These are phyloP conservation scores for Vigna hirtella DNA, from an alignment of 306 rosid species.

Conservation along the genomic window DNA sequence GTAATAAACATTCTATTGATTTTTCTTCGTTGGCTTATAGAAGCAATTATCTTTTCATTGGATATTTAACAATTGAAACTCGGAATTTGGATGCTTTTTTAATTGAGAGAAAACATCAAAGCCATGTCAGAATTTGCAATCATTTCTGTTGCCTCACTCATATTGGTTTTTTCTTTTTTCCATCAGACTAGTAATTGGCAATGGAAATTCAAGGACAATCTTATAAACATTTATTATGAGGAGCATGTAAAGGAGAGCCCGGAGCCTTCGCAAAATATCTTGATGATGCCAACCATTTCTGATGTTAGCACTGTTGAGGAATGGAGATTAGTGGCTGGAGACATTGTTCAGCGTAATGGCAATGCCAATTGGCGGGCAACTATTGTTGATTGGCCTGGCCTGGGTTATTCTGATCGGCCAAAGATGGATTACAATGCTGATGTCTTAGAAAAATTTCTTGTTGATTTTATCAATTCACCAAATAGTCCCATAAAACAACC, in stretches of 20 bases:
- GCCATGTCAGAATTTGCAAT: slow-evolving; percentile 9
- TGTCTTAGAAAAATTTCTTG: slow-evolving; percentile 82
- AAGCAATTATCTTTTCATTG: slow-evolving; percentile 16
- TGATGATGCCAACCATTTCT: slow-evolving; percentile 91
- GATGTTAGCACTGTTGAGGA: slow-evolving; percentile 98
- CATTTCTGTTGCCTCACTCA: slow-evolving; percentile 21
- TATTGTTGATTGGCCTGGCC: slow-evolving; percentile 97
- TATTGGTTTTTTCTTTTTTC: slow-evolving; percentile 28
- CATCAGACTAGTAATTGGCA: slow-evolving; percentile 83
- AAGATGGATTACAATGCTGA: slow-evolving; percentile 88
- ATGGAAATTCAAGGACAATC: slow-evolving; percentile 83
- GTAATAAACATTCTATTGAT: not conserved
- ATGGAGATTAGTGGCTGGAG: slow-evolving; percentile 87
- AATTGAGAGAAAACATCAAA: not conserved
- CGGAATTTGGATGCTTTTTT: slow-evolving; percentile 3
- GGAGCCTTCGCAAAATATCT: slow-evolving; percentile 71
- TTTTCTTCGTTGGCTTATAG: slow-evolving; percentile 19
- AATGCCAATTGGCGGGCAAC: slow-evolving; percentile 76
- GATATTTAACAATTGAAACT: slow-evolving; percentile 15
- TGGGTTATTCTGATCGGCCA: slow-evolving; percentile 91
- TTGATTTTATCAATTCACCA: slow-evolving; percentile 81
- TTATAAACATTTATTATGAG: slow-evolving; percentile 81
- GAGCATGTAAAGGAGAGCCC: slow-evolving; percentile 69
- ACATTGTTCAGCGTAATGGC: slow-evolving; percentile 69
- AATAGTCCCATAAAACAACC: slow-evolving; percentile 68